phyloP scores from a whole-genome alignment of 148 eudicot species.

The Limonium bicolor region DNA sequence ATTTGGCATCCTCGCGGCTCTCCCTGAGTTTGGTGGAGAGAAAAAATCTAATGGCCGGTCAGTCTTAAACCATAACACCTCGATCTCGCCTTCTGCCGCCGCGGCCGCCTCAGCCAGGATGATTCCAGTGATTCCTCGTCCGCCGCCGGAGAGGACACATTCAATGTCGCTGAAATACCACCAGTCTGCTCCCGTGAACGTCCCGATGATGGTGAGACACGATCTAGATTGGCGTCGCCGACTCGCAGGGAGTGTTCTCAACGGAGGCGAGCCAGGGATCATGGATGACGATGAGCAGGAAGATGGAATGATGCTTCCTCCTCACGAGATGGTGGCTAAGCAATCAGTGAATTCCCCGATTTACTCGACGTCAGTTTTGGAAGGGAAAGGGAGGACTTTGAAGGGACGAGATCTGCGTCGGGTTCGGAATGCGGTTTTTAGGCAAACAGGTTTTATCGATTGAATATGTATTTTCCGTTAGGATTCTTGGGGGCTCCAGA shows the following conservation, averaged over 20 bases:
- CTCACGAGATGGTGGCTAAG: slow-evolving; percentile 39
- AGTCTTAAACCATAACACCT: slow-evolving; percentile 6
- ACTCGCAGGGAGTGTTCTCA: slow-evolving; percentile 9
- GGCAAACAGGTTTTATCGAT: slow-evolving; percentile 46
- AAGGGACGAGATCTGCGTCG: slow-evolving; percentile 43
- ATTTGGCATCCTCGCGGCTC: slow-evolving; percentile 34
- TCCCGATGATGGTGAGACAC: slow-evolving; percentile 14
- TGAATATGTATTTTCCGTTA: too few species aligned
- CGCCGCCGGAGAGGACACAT: slow-evolving; percentile 3
- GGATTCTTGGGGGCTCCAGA: too few species aligned
- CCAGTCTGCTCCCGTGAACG: slow-evolving; percentile 36
- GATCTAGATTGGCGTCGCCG: slow-evolving; percentile 1
- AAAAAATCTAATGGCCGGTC: neutral
- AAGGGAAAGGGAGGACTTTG: slow-evolving; percentile 40
- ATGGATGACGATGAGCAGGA: slow-evolving; percentile 13
- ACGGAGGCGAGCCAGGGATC: slow-evolving; percentile 6
- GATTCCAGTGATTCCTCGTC: slow-evolving; percentile 15
- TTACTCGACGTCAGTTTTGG: slow-evolving; percentile 27
- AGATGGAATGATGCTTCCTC: slow-evolving; percentile 33
- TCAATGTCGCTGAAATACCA: slow-evolving; percentile 12
- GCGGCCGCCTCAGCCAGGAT: slow-evolving; percentile 9
- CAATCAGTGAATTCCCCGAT: slow-evolving; percentile 16
- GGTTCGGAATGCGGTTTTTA: slow-evolving; percentile 41
- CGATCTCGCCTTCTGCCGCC: slow-evolving; percentile 6
- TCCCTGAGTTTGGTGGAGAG: slow-evolving; percentile 9